Evolutionary conservation across 768 basidiomycete genomes (phyloP).

Genomic region (Filobasidium wieringae): DNA sequence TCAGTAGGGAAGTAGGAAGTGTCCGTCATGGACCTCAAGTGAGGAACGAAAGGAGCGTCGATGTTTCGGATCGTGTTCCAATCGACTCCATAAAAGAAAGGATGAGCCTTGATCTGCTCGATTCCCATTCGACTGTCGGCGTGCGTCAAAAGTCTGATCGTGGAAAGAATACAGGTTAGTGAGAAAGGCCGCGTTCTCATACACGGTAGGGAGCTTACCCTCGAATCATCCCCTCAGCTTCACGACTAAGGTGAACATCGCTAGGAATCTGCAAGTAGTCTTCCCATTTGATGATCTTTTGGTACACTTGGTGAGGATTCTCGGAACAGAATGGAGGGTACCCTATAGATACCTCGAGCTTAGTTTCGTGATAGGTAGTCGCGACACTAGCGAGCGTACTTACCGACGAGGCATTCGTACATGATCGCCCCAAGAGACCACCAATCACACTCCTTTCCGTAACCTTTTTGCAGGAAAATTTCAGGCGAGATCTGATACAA

Average conservation of each 20-base stretch:
- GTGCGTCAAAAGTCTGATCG: slow-evolving; percentile 56
- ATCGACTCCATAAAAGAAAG: slow-evolving; percentile 65
- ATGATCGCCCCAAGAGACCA: slow-evolving; percentile 98
- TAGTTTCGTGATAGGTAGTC: not conserved
- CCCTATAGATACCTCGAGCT: slow-evolving; percentile 34
- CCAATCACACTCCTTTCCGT: slow-evolving; percentile 97
- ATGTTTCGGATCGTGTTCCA: slow-evolving; percentile 79
- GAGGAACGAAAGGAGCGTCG: slow-evolving; percentile 92
- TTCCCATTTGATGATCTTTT: slow-evolving; percentile 94
- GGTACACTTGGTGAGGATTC: slow-evolving; percentile 91
- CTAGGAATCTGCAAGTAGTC: slow-evolving; percentile 78
- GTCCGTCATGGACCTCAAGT: slow-evolving; percentile 81
- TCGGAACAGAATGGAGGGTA: slow-evolving; percentile 97
- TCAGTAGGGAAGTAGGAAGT: slow-evolving; percentile 98
- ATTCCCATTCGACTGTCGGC: slow-evolving; percentile 64
- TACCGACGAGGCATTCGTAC: slow-evolving; percentile 87
- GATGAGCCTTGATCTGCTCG: slow-evolving; percentile 80
- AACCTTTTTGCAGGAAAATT: slow-evolving; percentile 93
- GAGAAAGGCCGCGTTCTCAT: not conserved
- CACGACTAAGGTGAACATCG: slow-evolving; percentile 80
- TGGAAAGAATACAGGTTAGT: not conserved
- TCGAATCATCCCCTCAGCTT: slow-evolving; percentile 78
- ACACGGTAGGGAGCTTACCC: slow-evolving; percentile 45
- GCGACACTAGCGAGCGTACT: slow-evolving; percentile 8
- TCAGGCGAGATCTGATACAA: slow-evolving; percentile 65